Evolutionary conservation across 1,139 yeast species (phyloP), one percentile per base, ranked within the genome.

Genomic region (Torulaspora globosa): DNA sequence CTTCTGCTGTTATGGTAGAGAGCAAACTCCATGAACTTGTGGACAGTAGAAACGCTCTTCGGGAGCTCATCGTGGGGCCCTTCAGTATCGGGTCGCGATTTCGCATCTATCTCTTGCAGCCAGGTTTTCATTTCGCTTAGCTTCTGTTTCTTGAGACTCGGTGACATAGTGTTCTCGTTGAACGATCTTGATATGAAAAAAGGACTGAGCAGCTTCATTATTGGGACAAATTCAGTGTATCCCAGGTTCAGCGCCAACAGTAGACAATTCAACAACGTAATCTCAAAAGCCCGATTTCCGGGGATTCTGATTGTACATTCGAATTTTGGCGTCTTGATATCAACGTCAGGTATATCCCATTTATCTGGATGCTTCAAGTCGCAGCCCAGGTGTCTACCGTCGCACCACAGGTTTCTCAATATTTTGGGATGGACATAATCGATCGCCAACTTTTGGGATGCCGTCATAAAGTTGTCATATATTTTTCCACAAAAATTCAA

Each of bases 181-280:
- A 60, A 65, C 1, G 68, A 63, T 39, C 69, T 53, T 2, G 69
- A 65, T 11, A 64, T 64, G 44, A 57, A 65, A 50, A 57, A 63
- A 5, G 66, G 67, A 34, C 62, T 54, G 8, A 60, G 44, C 32
- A 60, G 43, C 42, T 59, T 59, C 19, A 64, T 33, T 21, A 65
- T 50, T 2, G 65, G 58, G 11, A 60, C 55, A 27, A 63, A 61
- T 12, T 61, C 53, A 2, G 49, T 28, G 21, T 58, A 51, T 1
- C 69, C 69, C 11, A 65, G 32, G 41, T 64, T 63, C 21, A 57
- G 46, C 7, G 62, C 54, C 37, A 58, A 37, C 24, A 65, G 34
- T 14, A 64, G 47, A 44, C 56, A 49, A 30, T 52, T 56, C 16
- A 63, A 43, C 21, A 65, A 39, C 1, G 55, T 41, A 8, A 64